Conservation (phyloP, 345 rosid species). For the Acer campestre region DNA sequence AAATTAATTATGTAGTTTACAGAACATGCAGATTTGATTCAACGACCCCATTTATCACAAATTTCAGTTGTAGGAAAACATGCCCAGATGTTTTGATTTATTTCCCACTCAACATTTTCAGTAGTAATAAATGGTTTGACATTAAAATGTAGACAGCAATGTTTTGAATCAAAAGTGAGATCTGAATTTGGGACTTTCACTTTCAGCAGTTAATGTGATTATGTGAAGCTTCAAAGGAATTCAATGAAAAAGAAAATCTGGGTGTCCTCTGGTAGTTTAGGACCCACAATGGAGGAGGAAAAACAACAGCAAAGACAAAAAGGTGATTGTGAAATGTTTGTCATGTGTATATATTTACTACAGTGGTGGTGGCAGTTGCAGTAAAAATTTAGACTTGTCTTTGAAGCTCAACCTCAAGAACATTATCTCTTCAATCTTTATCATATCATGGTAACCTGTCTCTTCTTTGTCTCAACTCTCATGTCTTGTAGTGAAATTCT, state of each 20-base stretch:
- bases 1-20: not conserved
- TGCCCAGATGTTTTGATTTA: not conserved
- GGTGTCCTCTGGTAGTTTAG: no score
- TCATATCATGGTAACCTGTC: not conserved
- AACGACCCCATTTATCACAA: not conserved
- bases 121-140: not conserved
- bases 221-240: no score
- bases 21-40: not conserved
- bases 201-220: no score
- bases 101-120: not conserved
- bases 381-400: slow-evolving; percentile 3
- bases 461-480: not conserved
- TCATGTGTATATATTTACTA: not conserved
- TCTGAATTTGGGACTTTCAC: no score
- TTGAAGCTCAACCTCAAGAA: slow-evolving; percentile 36
- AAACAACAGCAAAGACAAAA: no score
- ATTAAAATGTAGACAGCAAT: not conserved
- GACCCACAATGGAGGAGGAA: slow-evolving; percentile 3
- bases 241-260: no score
- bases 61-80: not conserved
- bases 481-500: not conserved
- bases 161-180: not conserved
- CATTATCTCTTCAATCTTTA: slow-evolving; percentile 24
- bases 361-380: not conserved
- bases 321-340: not conserved